Evolutionary conservation across 1,139 yeast genomes (phyloP).

Genomic region (Pichia norvegensis): DNA sequence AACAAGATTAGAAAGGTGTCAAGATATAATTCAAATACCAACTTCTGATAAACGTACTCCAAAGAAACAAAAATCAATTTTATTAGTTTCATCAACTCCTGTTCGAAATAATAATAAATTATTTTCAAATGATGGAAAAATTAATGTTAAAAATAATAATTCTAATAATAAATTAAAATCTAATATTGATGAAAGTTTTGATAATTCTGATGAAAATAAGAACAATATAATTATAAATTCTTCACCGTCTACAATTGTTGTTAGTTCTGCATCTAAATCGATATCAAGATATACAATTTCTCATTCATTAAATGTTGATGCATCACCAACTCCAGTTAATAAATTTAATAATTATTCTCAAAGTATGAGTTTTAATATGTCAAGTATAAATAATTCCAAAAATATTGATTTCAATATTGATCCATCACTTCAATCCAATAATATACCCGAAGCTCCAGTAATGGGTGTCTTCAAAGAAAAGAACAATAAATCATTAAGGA

Average conservation of each 20-base stretch:
- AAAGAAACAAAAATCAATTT: not conserved
- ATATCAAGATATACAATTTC: not conserved
- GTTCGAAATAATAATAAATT: not conserved
- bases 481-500: constrained; percentile 2
- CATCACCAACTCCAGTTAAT: constrained; percentile 15
- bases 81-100: not conserved
- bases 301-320: constrained; percentile 3
- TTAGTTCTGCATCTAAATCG: constrained; percentile 12
- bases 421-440: not conserved
- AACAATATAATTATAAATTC: constrained; percentile 9
- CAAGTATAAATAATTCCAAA: not conserved
- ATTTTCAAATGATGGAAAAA: too few relatives aligned
- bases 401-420: not conserved
- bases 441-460: constrained; percentile 5
- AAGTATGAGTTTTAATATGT: not conserved
- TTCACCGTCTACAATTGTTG: constrained; percentile 16
- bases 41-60: constrained; percentile 1
- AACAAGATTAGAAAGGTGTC: not conserved
- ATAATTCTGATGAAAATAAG: not conserved
- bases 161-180: not conserved
- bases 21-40: constrained; percentile 1
- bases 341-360: constrained; percentile 1
- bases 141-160: not conserved
- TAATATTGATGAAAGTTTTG: not conserved
- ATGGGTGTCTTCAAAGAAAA: constrained; percentile 13